A percentile compares a stretch with the other conserved stretches of the same genome.
phyloP scores from a whole-genome alignment of 2,329 filamentous ascomycete genomes.

The Diaporthe sp. region DNA sequence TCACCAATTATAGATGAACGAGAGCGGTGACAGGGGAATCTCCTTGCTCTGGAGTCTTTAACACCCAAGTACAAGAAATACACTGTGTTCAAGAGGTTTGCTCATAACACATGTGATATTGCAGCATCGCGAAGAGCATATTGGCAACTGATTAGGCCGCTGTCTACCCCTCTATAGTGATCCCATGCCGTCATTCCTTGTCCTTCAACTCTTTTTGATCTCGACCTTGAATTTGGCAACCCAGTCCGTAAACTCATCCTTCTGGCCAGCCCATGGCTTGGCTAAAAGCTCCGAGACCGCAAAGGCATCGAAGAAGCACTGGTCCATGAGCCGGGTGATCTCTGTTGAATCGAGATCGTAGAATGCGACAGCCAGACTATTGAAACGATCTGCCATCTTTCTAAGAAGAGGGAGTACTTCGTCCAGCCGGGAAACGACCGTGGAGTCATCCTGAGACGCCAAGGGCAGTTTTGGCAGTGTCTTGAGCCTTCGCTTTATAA shows the following conservation, averaged over 20 bases:
- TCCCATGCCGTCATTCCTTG: neutral
- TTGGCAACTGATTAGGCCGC: neutral
- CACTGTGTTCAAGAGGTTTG: neutral
- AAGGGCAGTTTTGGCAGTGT: conserved; percentile 59
- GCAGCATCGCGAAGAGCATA: neutral
- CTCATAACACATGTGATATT: neutral
- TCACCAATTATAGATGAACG: neutral
- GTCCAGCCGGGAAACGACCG: conserved; percentile 64
- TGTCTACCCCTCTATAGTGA: neutral
- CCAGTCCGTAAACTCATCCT: conserved; percentile 87
- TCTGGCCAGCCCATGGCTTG: conserved; percentile 72
- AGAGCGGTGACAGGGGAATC: neutral
- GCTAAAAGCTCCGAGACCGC: conserved; percentile 68
- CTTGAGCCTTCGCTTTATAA: conserved; percentile 79
- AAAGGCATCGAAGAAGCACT: conserved; percentile 73
- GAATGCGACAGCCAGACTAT: conserved; percentile 79
- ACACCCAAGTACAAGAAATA: neutral
- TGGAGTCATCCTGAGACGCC: conserved; percentile 41
- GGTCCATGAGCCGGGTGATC: conserved; percentile 71
- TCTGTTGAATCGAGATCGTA: conserved; percentile 76
- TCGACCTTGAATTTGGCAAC: conserved; percentile 69
- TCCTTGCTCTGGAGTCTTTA: neutral
- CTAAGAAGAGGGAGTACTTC: conserved; percentile 69
- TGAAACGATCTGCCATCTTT: conserved; percentile 75
- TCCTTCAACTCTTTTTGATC: conserved; percentile 59